phyloP scores from a whole-genome alignment of 176 grass and related monocot genomes.

The Tillandsia leiboldiana region DNA sequence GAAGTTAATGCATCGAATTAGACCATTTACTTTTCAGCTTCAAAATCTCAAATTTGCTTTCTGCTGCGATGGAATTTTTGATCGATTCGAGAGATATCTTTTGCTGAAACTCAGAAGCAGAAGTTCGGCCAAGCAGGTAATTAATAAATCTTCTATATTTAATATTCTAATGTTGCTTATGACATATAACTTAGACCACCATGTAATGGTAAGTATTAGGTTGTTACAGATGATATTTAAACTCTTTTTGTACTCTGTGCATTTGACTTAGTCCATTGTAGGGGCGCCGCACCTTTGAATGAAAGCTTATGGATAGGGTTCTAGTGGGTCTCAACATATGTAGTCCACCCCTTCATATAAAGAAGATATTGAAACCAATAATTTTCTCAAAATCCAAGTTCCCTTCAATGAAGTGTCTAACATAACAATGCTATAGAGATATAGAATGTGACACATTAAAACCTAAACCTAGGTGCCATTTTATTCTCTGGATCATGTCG shows the following conservation, averaged over 20 bases:
- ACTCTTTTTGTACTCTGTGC: too few relatives aligned
- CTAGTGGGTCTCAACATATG: background rate
- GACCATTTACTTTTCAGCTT: too few relatives aligned
- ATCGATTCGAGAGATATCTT: too few relatives aligned
- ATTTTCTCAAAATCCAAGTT: background rate
- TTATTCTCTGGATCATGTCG: constrained; percentile 11
- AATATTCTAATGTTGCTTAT: background rate
- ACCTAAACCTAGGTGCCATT: constrained; percentile 4
- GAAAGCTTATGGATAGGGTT: background rate
- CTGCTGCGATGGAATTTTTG: too few relatives aligned
- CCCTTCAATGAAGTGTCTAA: background rate
- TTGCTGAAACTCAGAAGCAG: too few relatives aligned
- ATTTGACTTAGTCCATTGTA: too few relatives aligned
- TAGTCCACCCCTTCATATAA: background rate
- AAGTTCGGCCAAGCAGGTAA: background rate
- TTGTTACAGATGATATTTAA: too few relatives aligned
- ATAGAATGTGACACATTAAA: constrained; percentile 8
- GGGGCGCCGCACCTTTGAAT: background rate
- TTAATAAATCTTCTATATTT: background rate
- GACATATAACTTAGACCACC: too few relatives aligned
- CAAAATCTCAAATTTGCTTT: too few relatives aligned
- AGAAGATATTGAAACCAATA: background rate
- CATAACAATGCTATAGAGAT: constrained; percentile 8
- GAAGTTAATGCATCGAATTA: too few relatives aligned
- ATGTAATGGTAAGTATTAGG: too few relatives aligned